Evolutionary conservation across 139 green algal species (phyloP).

Genomic region (Eudorina sp.): DNA sequence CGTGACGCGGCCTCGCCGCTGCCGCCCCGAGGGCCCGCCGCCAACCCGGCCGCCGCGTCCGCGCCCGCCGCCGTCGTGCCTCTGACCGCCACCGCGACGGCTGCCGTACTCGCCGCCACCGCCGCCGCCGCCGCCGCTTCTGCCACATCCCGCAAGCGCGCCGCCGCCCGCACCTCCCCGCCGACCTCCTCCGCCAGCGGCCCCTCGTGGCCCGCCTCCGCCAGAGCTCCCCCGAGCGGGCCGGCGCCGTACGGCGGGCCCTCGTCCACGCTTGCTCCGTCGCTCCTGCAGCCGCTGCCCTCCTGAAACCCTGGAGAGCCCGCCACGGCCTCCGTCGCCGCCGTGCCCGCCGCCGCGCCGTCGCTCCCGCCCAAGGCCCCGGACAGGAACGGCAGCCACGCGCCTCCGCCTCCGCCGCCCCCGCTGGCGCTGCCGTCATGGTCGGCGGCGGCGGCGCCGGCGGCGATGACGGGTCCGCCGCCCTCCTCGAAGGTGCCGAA

Average conservation of each 20-base stretch:
- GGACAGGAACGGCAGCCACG: neutral
- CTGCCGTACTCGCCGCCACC: no score
- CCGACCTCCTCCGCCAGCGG: neutral
- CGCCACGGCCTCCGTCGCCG: neutral
- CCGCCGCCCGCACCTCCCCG: neutral
- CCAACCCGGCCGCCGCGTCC: no score
- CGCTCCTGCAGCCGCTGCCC: neutral
- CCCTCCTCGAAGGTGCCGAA: slow-evolving; percentile 29
- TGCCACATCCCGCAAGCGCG: neutral
- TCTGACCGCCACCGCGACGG: no score
- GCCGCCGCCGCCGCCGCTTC: neutral
- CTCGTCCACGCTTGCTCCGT: no score
- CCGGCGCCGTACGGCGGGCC: no score
- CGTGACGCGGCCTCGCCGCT: no score
- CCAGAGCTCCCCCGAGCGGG: neutral
- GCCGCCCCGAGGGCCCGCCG: no score
- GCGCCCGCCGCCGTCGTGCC: no score
- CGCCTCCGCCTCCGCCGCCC: neutral
- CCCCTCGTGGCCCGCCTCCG: neutral
- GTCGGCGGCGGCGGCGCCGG: neutral
- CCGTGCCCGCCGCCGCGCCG: neutral
- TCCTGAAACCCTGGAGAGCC: neutral
- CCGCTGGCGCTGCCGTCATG: neutral
- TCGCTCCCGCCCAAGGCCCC: no score
- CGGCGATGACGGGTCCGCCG: neutral